These are phyloP conservation scores for Smittium mucronatum DNA, from an alignment of 371 early-diverging fungal genomes.

Conservation along the genomic window DNA sequence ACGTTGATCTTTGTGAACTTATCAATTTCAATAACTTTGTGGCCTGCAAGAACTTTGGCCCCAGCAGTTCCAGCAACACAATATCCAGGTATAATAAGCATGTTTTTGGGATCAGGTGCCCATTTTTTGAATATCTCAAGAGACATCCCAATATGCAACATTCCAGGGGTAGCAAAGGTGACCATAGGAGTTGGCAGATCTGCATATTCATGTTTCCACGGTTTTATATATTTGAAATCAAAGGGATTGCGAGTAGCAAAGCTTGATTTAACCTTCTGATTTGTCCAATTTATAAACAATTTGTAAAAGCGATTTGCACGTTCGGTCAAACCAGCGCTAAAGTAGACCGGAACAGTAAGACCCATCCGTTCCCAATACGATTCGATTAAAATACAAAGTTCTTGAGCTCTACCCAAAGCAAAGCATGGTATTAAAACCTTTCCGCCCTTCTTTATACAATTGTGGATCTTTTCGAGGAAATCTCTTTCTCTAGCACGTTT, in stretches of 20 bases:
- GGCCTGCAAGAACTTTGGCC: conserved; percentile 84
- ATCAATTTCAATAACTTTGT: conserved; percentile 67
- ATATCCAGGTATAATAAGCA: conserved; percentile 87
- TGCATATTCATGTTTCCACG: conserved; percentile 55
- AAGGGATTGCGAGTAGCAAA: conserved; percentile 81
- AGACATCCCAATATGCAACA: conserved; percentile 75
- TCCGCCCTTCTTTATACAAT: conserved; percentile 74
- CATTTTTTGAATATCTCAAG: conserved; percentile 78
- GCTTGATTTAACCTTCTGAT: conserved; percentile 78
- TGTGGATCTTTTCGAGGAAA: conserved; percentile 80
- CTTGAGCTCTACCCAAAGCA: conserved; percentile 94
- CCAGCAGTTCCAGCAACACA: conserved; percentile 94
- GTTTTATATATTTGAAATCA: conserved; percentile 84
- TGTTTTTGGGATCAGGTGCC: conserved; percentile 78
- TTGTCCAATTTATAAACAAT: conserved; percentile 90
- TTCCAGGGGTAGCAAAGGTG: conserved; percentile 91
- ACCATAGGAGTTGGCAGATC: conserved; percentile 79
- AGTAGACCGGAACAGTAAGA: conserved; percentile 75
- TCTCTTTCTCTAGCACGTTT: conserved; percentile 83
- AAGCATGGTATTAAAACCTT: conserved; percentile 93
- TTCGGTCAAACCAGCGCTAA: conserved; percentile 84
- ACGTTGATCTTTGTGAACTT: conserved; percentile 60
- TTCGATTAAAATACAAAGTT: conserved; percentile 87
- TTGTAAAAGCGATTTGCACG: conserved; percentile 90
- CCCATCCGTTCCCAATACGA: conserved; percentile 91